A percentile compares a stretch with the other conserved stretches of the same genome.
Conservation (phyloP, 2,329 filamentous ascomycete species). For the Fusarium scirpi region DNA sequence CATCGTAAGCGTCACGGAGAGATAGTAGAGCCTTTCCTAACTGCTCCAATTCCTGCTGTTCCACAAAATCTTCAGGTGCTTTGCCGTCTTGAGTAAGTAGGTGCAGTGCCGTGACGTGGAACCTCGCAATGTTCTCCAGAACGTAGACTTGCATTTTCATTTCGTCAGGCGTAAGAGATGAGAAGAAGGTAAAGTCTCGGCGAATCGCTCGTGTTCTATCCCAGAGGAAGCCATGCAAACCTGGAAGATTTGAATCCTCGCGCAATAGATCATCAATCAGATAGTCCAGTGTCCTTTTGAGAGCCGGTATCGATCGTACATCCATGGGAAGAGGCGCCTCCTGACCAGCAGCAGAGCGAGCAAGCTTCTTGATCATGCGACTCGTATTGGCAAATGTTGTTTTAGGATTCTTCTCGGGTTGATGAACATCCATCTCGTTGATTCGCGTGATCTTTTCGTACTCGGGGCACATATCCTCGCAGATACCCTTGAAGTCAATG, state of each 20-base stretch:
- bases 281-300: conserved; percentile 72
- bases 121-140: conserved; percentile 74
- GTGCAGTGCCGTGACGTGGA: conserved; percentile 74
- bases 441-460: conserved; percentile 74
- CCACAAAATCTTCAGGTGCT: conserved; percentile 70
- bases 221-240: conserved; percentile 74
- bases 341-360: conserved; percentile 75
- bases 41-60: conserved; percentile 76
- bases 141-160: conserved; percentile 71
- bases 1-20: conserved; percentile 74
- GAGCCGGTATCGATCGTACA: conserved; percentile 69
- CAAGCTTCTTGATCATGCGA: conserved; percentile 75
- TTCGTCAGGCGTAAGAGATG: conserved; percentile 68
- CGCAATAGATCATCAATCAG: conserved; percentile 70
- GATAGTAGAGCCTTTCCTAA: conserved; percentile 74
- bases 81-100: conserved; percentile 69
- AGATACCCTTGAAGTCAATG: conserved; percentile 75
- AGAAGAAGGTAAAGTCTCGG: conserved; percentile 76
- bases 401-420: conserved; percentile 63
- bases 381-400: conserved; percentile 61
- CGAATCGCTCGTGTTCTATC: conserved; percentile 75
- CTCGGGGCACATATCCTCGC: conserved; percentile 77
- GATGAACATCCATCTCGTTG: conserved; percentile 69
- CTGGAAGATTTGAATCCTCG: conserved; percentile 65
- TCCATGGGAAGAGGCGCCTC: conserved; percentile 76